Percentiles rank a stretch among this genome's conserved stretches.
These are phyloP conservation scores for Scheffersomyces lignosus DNA, from an alignment of 805 yeast species.

Conservation along the genomic window DNA sequence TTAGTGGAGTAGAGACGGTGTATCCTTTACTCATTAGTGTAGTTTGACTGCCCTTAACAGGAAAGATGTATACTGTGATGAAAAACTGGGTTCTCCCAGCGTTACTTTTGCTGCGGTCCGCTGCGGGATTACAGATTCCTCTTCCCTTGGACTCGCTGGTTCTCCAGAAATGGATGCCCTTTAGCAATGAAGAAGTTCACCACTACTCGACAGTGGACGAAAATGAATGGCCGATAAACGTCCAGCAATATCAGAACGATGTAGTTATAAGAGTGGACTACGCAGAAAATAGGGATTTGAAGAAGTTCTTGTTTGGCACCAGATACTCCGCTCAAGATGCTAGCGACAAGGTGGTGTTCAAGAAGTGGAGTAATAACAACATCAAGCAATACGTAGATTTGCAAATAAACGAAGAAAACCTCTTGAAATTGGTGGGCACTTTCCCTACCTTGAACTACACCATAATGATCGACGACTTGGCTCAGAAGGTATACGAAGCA, in stretches of 20 bases:
- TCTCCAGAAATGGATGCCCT: background rate
- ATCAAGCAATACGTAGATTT: conserved; percentile 50
- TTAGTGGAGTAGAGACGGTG: too few relatives aligned
- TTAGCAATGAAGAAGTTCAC: conserved; percentile 1
- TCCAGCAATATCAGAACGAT: conserved; percentile 41
- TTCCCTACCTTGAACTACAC: conserved; percentile 28
- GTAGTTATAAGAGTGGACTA: conserved; percentile 46
- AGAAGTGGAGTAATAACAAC: conserved; percentile 51
- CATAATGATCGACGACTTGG: conserved; percentile 56
- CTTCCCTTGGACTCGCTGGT: conserved; percentile 3
- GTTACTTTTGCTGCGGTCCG: too few relatives aligned
- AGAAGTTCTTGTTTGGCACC: conserved; percentile 19
- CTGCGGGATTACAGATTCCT: conserved; percentile 1
- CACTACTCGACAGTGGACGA: conserved; percentile 32
- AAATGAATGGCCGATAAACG: conserved; percentile 38
- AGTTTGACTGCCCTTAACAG: too few relatives aligned
- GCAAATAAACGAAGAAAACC: conserved; percentile 20
- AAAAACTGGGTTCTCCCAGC: too few relatives aligned
- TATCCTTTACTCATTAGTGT: too few relatives aligned
- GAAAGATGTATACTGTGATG: too few relatives aligned
- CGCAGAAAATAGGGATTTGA: conserved; percentile 15
- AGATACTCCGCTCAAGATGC: conserved; percentile 6
- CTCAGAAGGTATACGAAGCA: conserved; percentile 57
- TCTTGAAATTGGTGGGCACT: conserved; percentile 18
- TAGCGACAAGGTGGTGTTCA: conserved; percentile 11